Evolutionary conservation across 2,329 filamentous ascomycete species (phyloP).

Genomic region (Myriosclerotinia curreyana): DNA sequence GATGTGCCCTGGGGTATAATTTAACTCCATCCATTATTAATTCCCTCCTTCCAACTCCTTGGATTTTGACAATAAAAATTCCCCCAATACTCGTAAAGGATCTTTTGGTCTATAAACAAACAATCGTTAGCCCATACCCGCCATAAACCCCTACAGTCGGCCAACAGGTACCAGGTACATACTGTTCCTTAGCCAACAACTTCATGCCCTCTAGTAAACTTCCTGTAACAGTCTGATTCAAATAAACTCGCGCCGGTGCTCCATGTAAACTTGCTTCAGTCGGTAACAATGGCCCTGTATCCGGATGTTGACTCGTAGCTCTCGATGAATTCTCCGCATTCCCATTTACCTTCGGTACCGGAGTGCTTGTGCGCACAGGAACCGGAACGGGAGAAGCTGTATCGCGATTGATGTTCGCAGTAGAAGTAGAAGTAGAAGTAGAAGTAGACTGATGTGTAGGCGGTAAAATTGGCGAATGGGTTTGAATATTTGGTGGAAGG

Average conservation of each 20-base stretch:
- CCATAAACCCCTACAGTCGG: not conserved
- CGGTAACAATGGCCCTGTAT: conserved; percentile 52
- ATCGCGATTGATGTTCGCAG: conserved; percentile 23
- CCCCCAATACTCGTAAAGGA: conserved; percentile 65
- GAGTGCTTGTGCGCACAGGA: conserved; percentile 48
- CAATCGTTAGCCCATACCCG: conserved; percentile 10
- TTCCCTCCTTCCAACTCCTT: conserved; percentile 54
- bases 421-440: conserved; percentile 31
- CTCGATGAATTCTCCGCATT: conserved; percentile 43
- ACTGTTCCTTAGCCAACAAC: conserved; percentile 67
- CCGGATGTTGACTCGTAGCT: conserved; percentile 56
- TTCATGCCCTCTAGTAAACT: conserved; percentile 74
- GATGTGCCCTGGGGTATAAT: conserved; percentile 4
- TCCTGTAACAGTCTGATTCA: conserved; percentile 68
- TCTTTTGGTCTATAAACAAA: conserved; percentile 55
- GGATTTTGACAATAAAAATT: conserved; percentile 67
- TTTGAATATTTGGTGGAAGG: not conserved
- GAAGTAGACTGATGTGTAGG: conserved; percentile 31
- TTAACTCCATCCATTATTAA: conserved; percentile 5
- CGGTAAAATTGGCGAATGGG: not conserved
- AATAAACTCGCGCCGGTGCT: conserved; percentile 65
- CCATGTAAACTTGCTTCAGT: conserved; percentile 61
- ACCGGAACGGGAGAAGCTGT: conserved; percentile 32
- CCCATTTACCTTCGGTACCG: conserved; percentile 40
- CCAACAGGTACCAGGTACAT: conserved; percentile 40